Evolutionary conservation across 371 early-diverging fungal genomes (phyloP).

Genomic region (Mycotypha africana): DNA sequence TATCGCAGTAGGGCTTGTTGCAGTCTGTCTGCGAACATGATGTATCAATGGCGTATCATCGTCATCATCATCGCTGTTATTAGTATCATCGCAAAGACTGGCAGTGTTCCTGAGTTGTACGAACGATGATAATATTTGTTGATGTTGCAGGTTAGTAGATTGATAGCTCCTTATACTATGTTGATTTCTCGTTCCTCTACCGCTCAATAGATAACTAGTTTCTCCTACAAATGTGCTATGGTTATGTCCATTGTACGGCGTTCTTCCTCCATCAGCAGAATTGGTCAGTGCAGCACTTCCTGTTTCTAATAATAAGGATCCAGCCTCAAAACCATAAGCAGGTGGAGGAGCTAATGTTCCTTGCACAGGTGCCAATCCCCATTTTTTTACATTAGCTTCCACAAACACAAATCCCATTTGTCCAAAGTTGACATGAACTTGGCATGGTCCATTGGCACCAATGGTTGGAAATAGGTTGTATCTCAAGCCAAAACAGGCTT

Average conservation of each 20-base stretch:
- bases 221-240: too few species aligned
- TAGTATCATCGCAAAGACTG: neutral
- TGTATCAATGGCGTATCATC: conserved; percentile 21
- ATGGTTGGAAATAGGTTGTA: conserved; percentile 61
- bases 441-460: conserved; percentile 60
- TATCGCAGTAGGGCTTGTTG: too few species aligned
- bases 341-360: conserved; percentile 69
- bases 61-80: conserved; percentile 7
- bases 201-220: conserved; percentile 10
- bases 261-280: too few species aligned
- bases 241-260: too few species aligned
- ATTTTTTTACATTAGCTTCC: conserved; percentile 81
- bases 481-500: conserved; percentile 50
- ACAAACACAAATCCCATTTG: conserved; percentile 64
- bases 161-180: neutral
- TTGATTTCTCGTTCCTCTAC: neutral
- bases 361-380: conserved; percentile 72
- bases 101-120: neutral
- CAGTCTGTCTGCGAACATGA: conserved; percentile 8
- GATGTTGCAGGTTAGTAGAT: neutral
- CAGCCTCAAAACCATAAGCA: conserved; percentile 47
- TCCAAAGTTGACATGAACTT: conserved; percentile 59
- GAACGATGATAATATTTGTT: too few species aligned
- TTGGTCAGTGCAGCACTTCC: too few species aligned
- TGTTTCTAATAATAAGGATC: conserved; percentile 23